Evolutionary conservation across 2,329 filamentous ascomycete species (phyloP).

Genomic region (Neofusicoccum kwambonambiense): DNA sequence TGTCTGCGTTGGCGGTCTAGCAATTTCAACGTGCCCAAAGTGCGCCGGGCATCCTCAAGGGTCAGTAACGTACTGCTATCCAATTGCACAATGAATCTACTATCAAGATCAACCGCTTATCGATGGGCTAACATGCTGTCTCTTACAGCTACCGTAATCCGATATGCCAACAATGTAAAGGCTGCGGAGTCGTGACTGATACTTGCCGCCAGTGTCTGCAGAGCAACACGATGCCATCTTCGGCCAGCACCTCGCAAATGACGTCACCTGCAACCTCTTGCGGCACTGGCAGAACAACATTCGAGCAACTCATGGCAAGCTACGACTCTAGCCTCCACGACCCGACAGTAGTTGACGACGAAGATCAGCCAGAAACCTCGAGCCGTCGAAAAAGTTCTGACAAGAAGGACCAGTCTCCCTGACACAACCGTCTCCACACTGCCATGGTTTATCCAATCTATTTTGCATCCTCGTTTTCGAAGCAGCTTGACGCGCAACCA

Average conservation of each 20-base stretch:
- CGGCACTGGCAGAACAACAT: neutral
- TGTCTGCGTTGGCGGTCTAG: slow-evolving; percentile 13
- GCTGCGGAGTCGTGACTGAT: slow-evolving; percentile 11
- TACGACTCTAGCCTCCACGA: neutral
- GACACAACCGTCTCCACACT: neutral
- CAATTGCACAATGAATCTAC: neutral
- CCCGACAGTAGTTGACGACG: neutral
- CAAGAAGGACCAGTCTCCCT: neutral
- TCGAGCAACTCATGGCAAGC: neutral
- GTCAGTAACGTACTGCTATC: neutral
- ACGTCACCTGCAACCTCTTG: slow-evolving; percentile 6
- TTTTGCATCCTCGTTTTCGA: neutral
- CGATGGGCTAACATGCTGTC: no score
- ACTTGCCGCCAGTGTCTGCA: slow-evolving; percentile 10
- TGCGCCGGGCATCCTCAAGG: slow-evolving; percentile 18
- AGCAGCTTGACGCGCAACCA: no score
- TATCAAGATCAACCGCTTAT: neutral
- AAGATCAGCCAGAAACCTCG: neutral
- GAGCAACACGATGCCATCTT: neutral
- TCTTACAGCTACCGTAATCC: slow-evolving; percentile 13
- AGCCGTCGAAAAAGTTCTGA: neutral
- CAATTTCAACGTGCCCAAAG: slow-evolving; percentile 11
- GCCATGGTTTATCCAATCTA: neutral
- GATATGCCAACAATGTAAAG: slow-evolving; percentile 16
- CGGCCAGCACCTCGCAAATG: slow-evolving; percentile 5